A percentile compares a stretch with the other conserved stretches of the same genome.
Conservation (phyloP, 345 rosid species). For the Laguncularia racemosa region DNA sequence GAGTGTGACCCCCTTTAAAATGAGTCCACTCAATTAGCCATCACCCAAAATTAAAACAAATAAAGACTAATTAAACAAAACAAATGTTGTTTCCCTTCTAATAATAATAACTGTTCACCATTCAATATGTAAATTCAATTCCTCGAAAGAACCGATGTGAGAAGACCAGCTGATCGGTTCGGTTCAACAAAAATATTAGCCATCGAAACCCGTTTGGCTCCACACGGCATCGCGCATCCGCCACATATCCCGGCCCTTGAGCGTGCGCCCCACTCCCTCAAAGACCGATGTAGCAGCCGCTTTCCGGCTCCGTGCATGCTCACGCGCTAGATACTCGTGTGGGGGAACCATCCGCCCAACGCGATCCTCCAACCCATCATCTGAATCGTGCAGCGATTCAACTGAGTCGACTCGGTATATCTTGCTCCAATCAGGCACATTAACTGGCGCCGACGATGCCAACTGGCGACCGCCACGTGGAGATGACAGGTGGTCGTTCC, state of each 20-base stretch:
- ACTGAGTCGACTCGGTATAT: slow-evolving; percentile 20
- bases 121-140: too few relatives aligned
- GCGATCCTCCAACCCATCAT: slow-evolving; percentile 10
- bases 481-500: slow-evolving; percentile 6
- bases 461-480: slow-evolving; percentile 6
- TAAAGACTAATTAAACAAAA: neutral
- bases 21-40: slow-evolving; percentile 10
- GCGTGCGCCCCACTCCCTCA: slow-evolving; percentile 30
- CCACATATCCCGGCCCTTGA: slow-evolving; percentile 28
- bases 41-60: neutral
- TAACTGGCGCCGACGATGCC: slow-evolving; percentile 20
- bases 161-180: too few relatives aligned
- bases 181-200: slow-evolving; percentile 1
- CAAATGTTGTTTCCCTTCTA: neutral
- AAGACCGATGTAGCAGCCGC: slow-evolving; percentile 17
- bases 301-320: slow-evolving; percentile 15
- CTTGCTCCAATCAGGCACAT: slow-evolving; percentile 22
- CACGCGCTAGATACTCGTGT: slow-evolving; percentile 30
- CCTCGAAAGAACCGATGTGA: too few relatives aligned
- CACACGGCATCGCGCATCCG: slow-evolving; percentile 27
- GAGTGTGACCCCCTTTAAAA: slow-evolving; percentile 2
- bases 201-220: slow-evolving; percentile 26
- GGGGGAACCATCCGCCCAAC: slow-evolving; percentile 21
- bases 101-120: too few relatives aligned
- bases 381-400: slow-evolving; percentile 19